Percentiles rank a stretch among this genome's conserved stretches.
phyloP scores from a whole-genome alignment of 208 protist genomes.

The Tritrichomonas musculus region DNA sequence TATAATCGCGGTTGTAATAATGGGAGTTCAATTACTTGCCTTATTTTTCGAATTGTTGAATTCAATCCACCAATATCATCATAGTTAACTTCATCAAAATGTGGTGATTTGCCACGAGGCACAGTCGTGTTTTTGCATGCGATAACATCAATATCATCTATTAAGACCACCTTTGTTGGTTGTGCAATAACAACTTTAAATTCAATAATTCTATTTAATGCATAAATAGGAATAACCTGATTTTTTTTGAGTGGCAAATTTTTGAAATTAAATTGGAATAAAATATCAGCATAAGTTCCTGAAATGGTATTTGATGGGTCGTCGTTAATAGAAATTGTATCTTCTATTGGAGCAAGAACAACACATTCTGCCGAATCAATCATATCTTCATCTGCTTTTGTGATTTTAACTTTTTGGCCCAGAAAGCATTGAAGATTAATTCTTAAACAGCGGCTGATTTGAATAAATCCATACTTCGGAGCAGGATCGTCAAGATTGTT shows the following conservation, averaged over 20 bases:
- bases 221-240: not conserved
- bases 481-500: no score
- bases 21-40: constrained; percentile 6
- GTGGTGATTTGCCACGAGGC: not conserved
- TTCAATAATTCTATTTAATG: not conserved
- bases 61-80: not conserved
- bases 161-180: not conserved
- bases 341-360: not conserved
- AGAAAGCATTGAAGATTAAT: not conserved
- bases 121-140: not conserved
- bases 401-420: not conserved
- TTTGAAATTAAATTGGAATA: not conserved
- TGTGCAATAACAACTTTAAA: not conserved
- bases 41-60: not conserved
- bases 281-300: not conserved
- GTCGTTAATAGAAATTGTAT: not conserved
- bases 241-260: not conserved
- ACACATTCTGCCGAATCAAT: not conserved
- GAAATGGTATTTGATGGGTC: no score
- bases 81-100: not conserved
- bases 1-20: not conserved
- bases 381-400: not conserved
- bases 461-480: not conserved
- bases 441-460: not conserved
- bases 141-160: not conserved